phyloP scores from a whole-genome alignment of 768 basidiomycete species.

The Austroboletus festivus region DNA sequence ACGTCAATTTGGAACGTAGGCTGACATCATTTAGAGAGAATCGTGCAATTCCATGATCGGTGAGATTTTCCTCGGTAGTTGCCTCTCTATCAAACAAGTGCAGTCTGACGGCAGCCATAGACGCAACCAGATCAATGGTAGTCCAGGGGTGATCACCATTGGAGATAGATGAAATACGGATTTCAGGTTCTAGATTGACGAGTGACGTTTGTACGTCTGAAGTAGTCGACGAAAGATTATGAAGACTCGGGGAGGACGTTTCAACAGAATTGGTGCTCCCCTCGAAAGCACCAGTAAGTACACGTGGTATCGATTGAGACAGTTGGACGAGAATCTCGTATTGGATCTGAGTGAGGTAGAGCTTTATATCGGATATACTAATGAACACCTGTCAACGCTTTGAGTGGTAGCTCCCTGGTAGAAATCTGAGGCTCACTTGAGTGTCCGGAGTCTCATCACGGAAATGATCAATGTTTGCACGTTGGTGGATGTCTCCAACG shows the following conservation, averaged over 20 bases:
- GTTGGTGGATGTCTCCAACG: slow-evolving; percentile 64
- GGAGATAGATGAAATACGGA: slow-evolving; percentile 33
- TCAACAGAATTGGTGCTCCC: slow-evolving; percentile 29
- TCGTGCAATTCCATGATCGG: slow-evolving; percentile 77
- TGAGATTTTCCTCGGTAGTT: slow-evolving; percentile 51
- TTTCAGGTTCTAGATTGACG: slow-evolving; percentile 51
- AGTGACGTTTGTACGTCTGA: slow-evolving; percentile 2
- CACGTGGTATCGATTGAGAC: slow-evolving; percentile 63
- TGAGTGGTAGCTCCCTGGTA: slow-evolving; percentile 1
- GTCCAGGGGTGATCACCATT: slow-evolving; percentile 48
- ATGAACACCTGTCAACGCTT: slow-evolving; percentile 52
- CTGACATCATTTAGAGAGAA: slow-evolving; percentile 81
- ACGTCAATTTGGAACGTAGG: slow-evolving; percentile 76
- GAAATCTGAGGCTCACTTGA: slow-evolving; percentile 48
- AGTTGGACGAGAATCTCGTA: slow-evolving; percentile 70
- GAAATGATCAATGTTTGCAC: slow-evolving; percentile 48
- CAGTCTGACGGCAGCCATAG: slow-evolving; percentile 68
- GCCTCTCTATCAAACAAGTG: slow-evolving; percentile 81
- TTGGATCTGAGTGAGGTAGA: slow-evolving; percentile 82
- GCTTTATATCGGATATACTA: slow-evolving; percentile 77
- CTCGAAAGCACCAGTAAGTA: slow-evolving; percentile 51
- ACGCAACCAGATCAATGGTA: slow-evolving; percentile 69
- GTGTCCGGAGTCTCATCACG: slow-evolving; percentile 64
- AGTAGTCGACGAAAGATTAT: background rate
- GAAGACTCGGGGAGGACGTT: slow-evolving; percentile 13